Base-by-base conservation (phyloP, 2,329 filamentous ascomycete genomes). In the Emericellopsis cladophorae region DNA sequence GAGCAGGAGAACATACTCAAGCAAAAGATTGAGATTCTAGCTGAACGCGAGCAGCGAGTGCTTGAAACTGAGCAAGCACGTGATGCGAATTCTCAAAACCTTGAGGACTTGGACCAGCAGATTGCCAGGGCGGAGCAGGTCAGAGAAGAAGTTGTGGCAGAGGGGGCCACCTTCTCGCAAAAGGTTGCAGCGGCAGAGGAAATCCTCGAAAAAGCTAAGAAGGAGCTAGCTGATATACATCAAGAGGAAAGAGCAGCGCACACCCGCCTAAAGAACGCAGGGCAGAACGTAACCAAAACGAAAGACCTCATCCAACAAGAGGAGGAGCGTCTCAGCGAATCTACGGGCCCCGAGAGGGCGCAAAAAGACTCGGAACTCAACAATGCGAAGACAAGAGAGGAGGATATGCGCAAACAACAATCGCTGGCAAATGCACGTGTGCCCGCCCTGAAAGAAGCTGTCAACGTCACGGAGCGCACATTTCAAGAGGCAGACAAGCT, bases 331-430 rank as follows among this genome's bases (percentile, higher is more conserved):
- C 68, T 95, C 7, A 70, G 75, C 35, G 72, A 78, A 36, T 72
- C 76, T 3, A 81, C 83, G 49, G 85, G 87, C 31, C 83, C 82
- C 22, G 75, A 74, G 21, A 76, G 84, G 51, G 66, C 74, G 8
- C 65, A 70, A 46, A 85, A 79, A 51, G 63, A 74, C 15, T 76
- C 77, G 11, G 74, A 78, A 50, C 54, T 67, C 21, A 45, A 50
- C 4, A 48, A 56, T 18, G 54, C 58, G 16, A 45, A 43, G 4
- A 49, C 48, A 2, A 46, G 46, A 22, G 58, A 61, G 36, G 46
- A 47, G 36, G 40, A 45, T 2, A 32, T 61, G 8, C 46, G 49
- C 16, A 46, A 54, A 7, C 46, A 53, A 14, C 54, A 60, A 14
- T 46, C 49, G 1, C 48, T 57, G 8, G 46, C 45, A 14, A 57